Percentiles rank a stretch among this genome's conserved stretches.
phyloP scores from a whole-genome alignment of 306 rosid species.

The Medicago arabica region DNA sequence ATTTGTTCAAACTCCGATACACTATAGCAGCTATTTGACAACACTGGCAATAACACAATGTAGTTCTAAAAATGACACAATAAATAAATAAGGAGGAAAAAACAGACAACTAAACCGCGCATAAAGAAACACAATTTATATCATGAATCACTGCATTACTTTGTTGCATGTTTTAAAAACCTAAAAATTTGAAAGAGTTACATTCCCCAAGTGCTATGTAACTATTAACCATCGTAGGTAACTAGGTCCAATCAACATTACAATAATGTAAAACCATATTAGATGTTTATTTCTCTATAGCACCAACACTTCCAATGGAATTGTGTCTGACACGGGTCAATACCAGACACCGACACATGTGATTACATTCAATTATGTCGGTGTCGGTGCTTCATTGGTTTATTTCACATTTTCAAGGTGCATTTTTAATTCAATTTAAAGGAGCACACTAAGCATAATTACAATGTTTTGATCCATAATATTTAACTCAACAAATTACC shows the following conservation, averaged over 20 bases:
- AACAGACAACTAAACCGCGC: neutral
- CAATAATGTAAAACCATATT: neutral
- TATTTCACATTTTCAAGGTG: neutral
- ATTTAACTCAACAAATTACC: conserved; percentile 20
- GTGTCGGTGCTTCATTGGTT: too few relatives aligned
- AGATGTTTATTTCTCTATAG: neutral
- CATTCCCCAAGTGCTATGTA: neutral
- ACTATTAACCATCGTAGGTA: too few relatives aligned
- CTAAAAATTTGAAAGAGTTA: neutral
- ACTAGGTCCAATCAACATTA: conserved; percentile 15
- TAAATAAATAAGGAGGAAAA: neutral
- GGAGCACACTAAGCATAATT: conserved; percentile 24
- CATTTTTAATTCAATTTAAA: conserved; percentile 1
- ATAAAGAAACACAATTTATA: conserved; percentile 10
- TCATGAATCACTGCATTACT: conserved; percentile 5
- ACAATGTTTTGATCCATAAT: conserved; percentile 8
- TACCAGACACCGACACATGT: too few relatives aligned
- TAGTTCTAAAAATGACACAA: neutral
- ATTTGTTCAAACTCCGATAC: too few relatives aligned
- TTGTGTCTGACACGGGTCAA: too few relatives aligned
- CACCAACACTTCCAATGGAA: too few relatives aligned
- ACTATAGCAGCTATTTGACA: too few relatives aligned
- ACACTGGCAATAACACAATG: too few relatives aligned
- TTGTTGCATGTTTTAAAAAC: neutral
- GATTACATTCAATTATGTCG: too few relatives aligned